phyloP scores from a whole-genome alignment of 257 asterid genomes.

The Misopates orontium region DNA sequence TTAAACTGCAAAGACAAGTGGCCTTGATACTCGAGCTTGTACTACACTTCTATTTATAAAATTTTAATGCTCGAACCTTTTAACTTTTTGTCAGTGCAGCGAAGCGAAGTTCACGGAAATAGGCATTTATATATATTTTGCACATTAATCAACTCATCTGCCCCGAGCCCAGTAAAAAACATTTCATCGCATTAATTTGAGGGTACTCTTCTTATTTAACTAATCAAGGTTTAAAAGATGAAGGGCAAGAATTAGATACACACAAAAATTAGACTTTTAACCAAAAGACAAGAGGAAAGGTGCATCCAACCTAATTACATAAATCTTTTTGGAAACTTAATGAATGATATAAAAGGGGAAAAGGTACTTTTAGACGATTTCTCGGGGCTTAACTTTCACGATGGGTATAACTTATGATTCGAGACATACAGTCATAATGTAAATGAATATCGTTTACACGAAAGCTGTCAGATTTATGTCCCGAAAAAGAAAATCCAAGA shows the following conservation, averaged over 20 bases:
- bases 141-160: slow-evolving; percentile 10
- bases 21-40: slow-evolving; percentile 35
- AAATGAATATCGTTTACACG: too few relatives aligned
- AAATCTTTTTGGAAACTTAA: too few relatives aligned
- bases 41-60: neutral
- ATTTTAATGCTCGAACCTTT: neutral
- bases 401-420: too few relatives aligned
- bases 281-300: neutral
- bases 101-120: slow-evolving; percentile 33
- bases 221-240: too few relatives aligned
- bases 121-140: slow-evolving; percentile 25
- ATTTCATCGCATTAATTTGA: slow-evolving; percentile 1
- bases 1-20: slow-evolving; percentile 4
- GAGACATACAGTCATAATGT: too few relatives aligned
- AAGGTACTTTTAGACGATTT: too few relatives aligned
- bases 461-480: too few relatives aligned
- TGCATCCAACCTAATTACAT: neutral
- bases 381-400: too few relatives aligned
- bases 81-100: slow-evolving; percentile 5
- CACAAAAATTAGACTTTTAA: too few relatives aligned
- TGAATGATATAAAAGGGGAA: too few relatives aligned
- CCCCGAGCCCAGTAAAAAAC: slow-evolving; percentile 18
- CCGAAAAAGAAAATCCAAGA: too few relatives aligned
- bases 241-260: too few relatives aligned
- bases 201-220: neutral